Conservation (phyloP, 495 filamentous ascomycete species). For the Platismatia glauca region DNA sequence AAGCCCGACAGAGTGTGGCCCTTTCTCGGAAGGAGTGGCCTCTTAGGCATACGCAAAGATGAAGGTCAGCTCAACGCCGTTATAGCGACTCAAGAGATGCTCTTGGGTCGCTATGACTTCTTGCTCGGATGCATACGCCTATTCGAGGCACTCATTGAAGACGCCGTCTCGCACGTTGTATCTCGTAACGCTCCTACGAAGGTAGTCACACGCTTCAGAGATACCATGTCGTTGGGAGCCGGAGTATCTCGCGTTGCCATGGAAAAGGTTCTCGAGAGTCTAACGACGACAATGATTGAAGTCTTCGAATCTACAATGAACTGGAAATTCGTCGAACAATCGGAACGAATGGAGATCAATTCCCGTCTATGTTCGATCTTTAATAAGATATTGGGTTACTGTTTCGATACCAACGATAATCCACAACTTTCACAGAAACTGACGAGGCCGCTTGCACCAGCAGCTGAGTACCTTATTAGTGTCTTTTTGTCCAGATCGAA, state of each 20-base stretch:
- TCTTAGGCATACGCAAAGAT: slow-evolving; percentile 63
- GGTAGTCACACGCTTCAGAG: slow-evolving; percentile 42
- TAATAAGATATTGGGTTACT: slow-evolving; percentile 58
- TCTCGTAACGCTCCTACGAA: slow-evolving; percentile 54
- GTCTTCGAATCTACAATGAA: slow-evolving; percentile 70
- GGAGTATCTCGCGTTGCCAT: slow-evolving; percentile 71
- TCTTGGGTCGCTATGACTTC: slow-evolving; percentile 66
- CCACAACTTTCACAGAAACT: slow-evolving; percentile 46
- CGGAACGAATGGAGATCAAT: slow-evolving; percentile 56
- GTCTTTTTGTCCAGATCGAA: slow-evolving; percentile 62
- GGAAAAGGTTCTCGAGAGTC: slow-evolving; percentile 59
- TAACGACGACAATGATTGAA: slow-evolving; percentile 64
- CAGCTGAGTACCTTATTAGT: slow-evolving; percentile 66
- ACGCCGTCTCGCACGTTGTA: slow-evolving; percentile 63
- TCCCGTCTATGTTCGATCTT: slow-evolving; percentile 55
- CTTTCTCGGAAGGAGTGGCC: slow-evolving; percentile 66
- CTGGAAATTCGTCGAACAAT: slow-evolving; percentile 67
- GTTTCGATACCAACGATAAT: slow-evolving; percentile 60
- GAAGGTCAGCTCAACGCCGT: slow-evolving; percentile 66
- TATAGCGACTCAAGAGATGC: slow-evolving; percentile 65
- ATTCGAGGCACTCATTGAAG: slow-evolving; percentile 66
- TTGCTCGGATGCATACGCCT: slow-evolving; percentile 61
- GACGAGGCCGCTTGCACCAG: slow-evolving; percentile 54
- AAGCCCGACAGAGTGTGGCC: slow-evolving; percentile 80
- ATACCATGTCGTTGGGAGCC: slow-evolving; percentile 48